Evolutionary conservation across 345 rosid genomes (phyloP).

Genomic region (Acer saccharum): DNA sequence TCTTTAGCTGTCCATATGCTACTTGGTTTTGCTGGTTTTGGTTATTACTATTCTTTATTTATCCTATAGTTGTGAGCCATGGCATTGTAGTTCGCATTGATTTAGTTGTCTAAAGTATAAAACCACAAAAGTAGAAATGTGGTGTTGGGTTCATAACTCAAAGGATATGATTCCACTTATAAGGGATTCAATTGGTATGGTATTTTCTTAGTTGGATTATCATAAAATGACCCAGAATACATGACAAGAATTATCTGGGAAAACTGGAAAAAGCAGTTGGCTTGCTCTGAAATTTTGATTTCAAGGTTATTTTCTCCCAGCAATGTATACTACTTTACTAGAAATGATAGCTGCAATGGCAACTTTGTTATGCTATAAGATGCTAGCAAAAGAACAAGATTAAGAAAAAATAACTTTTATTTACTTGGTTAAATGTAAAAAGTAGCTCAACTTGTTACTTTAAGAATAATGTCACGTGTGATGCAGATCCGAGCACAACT

Average conservation of each 20-base stretch:
- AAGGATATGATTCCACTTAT: neutral
- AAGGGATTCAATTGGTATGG: neutral
- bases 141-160: neutral
- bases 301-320: neutral
- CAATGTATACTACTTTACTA: neutral
- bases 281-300: neutral
- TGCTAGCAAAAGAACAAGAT: neutral
- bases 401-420: neutral
- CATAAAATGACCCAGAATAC: neutral
- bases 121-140: neutral
- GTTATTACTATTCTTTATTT: neutral
- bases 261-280: neutral
- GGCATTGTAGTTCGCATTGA: neutral
- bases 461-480: slow-evolving; percentile 12
- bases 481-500: slow-evolving; percentile 85
- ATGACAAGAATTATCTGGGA: neutral
- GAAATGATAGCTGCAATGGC: neutral
- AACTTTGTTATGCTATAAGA: neutral
- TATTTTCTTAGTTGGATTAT: neutral
- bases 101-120: neutral
- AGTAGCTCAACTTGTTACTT: neutral
- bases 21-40: neutral
- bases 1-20: slow-evolving; percentile 13
- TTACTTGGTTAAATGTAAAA: neutral
- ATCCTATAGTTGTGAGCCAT: neutral